Evolutionary conservation across 495 filamentous ascomycete species (phyloP).

Genomic region (Aspergillus biplanus): DNA sequence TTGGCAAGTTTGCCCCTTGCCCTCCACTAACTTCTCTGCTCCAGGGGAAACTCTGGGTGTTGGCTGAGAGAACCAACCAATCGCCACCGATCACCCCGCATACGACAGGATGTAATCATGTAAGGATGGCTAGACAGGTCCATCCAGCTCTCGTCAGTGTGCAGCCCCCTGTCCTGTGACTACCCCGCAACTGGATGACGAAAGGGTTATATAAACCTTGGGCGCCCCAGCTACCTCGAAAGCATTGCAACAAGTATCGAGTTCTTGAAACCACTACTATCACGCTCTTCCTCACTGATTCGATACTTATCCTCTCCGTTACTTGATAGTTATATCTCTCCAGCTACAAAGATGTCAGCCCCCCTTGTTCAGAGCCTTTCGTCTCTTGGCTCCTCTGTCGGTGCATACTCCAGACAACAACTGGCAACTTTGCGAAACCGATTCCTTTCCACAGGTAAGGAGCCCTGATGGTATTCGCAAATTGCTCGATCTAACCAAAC

Average conservation of each 20-base stretch:
- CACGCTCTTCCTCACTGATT: neutral
- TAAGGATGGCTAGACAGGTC: constrained; percentile 17
- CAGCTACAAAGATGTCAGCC: constrained; percentile 27
- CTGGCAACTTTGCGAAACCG: constrained; percentile 25
- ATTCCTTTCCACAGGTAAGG: constrained; percentile 28
- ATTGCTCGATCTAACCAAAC: constrained; percentile 1
- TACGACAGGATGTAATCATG: neutral
- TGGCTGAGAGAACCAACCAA: constrained; percentile 6
- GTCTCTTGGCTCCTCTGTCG: constrained; percentile 23
- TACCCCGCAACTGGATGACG: constrained; percentile 25
- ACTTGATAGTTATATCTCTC: constrained; percentile 3
- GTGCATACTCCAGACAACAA: constrained; percentile 27
- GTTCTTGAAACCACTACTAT: constrained; percentile 5
- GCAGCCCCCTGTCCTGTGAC: constrained; percentile 18
- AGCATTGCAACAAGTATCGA: constrained; percentile 1
- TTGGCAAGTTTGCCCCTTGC: neutral
- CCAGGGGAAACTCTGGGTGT: constrained; percentile 1
- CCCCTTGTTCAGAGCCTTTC: constrained; percentile 27
- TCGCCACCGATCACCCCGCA: constrained; percentile 12
- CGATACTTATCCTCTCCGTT: neutral
- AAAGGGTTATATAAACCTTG: constrained; percentile 27
- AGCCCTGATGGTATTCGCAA: neutral
- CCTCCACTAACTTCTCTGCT: neutral
- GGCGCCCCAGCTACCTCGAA: constrained; percentile 13
- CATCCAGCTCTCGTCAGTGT: constrained; percentile 8